Evolutionary conservation across 169 alveolate genomes (phyloP).

Genomic region (Cryptosporidium felis): DNA sequence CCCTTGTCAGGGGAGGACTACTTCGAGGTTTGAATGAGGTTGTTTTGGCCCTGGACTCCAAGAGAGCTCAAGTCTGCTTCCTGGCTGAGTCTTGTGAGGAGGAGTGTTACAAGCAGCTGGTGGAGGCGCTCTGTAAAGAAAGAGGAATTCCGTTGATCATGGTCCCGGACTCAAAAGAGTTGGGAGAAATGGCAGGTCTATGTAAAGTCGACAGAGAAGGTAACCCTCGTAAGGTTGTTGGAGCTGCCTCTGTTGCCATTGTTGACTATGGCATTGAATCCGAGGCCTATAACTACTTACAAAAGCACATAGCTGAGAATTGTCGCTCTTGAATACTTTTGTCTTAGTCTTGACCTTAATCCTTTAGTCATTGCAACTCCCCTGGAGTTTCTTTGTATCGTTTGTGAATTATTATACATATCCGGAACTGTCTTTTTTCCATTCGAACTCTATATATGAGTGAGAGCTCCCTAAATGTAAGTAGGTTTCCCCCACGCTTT

Average conservation of each 20-base stretch:
- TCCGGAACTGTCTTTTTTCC: too few relatives aligned
- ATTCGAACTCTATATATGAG: too few relatives aligned
- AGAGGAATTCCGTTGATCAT: constrained; percentile 90
- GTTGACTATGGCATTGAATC: constrained; percentile 94
- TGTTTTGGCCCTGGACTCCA: constrained; percentile 91
- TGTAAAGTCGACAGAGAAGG: constrained; percentile 94
- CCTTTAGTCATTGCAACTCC: too few relatives aligned
- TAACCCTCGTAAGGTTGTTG: constrained; percentile 92
- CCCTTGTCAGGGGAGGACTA: constrained; percentile 91
- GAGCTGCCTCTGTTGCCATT: constrained; percentile 95
- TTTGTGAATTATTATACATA: too few relatives aligned
- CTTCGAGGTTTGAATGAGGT: constrained; percentile 94
- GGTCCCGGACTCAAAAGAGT: constrained; percentile 91
- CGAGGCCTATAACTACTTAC: constrained; percentile 89
- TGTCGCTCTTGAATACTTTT: constrained; percentile 58
- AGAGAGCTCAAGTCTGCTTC: constrained; percentile 93
- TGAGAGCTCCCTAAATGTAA: too few relatives aligned
- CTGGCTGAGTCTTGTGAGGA: constrained; percentile 93
- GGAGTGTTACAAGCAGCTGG: constrained; percentile 92
- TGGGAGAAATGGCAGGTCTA: constrained; percentile 97
- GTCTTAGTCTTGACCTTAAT: too few relatives aligned
- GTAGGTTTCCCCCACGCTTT: too few relatives aligned
- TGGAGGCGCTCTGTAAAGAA: constrained; percentile 89
- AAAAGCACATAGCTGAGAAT: constrained; percentile 83
- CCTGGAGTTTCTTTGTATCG: too few relatives aligned